phyloP scores from a whole-genome alignment of 345 rosid species.

The Hibiscus trionum region DNA sequence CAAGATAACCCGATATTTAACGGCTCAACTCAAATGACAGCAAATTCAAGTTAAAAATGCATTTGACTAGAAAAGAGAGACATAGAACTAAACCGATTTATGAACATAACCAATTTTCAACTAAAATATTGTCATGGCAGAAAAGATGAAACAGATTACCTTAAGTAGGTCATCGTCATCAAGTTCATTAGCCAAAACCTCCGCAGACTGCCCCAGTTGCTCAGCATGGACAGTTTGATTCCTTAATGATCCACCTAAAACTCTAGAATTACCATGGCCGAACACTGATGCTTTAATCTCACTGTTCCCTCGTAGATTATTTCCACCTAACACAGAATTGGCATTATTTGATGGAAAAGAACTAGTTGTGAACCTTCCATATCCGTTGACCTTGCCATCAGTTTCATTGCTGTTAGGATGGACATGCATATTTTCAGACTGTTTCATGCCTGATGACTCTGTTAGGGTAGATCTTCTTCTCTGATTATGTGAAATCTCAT shows the following conservation, averaged over 20 bases:
- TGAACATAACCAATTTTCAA: background rate
- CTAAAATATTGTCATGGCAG: background rate
- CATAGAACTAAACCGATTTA: background rate
- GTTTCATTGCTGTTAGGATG: constrained; percentile 26
- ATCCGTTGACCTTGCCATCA: constrained; percentile 16
- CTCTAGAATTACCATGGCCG: constrained; percentile 20
- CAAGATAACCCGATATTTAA: background rate
- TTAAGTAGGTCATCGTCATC: constrained; percentile 81
- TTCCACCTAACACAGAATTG: constrained; percentile 27
- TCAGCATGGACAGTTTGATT: constrained; percentile 22
- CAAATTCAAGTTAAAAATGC: constrained; percentile 1
- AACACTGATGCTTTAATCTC: constrained; percentile 24
- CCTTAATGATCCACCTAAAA: constrained; percentile 22
- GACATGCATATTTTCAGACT: constrained; percentile 17
- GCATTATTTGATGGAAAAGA: constrained; percentile 22
- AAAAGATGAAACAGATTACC: constrained; percentile 36
- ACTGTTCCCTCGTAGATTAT: constrained; percentile 15
- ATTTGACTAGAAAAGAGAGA: background rate
- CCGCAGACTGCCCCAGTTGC: constrained; percentile 27
- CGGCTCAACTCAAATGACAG: background rate
- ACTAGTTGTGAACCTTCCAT: constrained; percentile 25
- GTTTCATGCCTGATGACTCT: constrained; percentile 24
- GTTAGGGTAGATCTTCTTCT: constrained; percentile 30
- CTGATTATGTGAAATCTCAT: constrained; percentile 23
- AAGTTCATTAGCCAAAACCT: constrained; percentile 44